Evolutionary conservation across 2,329 filamentous ascomycete species (phyloP), one percentile per base, ranked within the genome.

Genomic region (Monosporascus ibericus): DNA sequence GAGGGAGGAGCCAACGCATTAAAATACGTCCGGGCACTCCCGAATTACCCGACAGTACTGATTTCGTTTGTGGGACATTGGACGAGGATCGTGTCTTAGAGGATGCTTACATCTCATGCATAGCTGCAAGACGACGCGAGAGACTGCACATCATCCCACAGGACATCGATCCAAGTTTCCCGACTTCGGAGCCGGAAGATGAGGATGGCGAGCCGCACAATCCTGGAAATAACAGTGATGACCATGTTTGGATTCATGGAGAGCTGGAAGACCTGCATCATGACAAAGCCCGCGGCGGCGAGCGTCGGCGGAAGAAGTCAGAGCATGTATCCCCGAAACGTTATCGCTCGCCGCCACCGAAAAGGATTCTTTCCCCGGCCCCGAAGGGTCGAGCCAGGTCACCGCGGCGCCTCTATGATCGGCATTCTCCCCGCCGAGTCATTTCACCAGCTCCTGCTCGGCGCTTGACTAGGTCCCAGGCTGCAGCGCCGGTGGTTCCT

Each of bases 11-110:
- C 47, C 65, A 61, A 49, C 74, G 68, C 15, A 75, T 78, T 47
- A 82, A 79, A 56, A 83, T 86, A 60, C 85, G 85, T 22, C 79
- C 83, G 39, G 79, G 80, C 24, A 88, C 87, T 1, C 89, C 90
- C 2, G 90, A 96, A 65, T 77, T 99, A 11, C 94, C 94, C 1
- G 94, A 99, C 69, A 96, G 92, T 70, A 97, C 94, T 15, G 94
- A 99, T 69, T 99, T 99, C 60, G 94, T 99, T n/a, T 97, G 94
- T 65, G 94, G 94, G 53, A 99, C 94, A 1, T 78, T 99, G 20
- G 94, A 99, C 60, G 94, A 99, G 70, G 94, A 99, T 65, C 85
- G 90, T 44, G 90, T 91, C 3, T 73, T 97, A n/a, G 94, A 99
- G 68, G 90, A 92, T 60, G 92, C 90, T 1, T 99, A 96, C 68